These are phyloP conservation scores for Phytophthora kernoviae DNA, from an alignment of 352 stramenopile genomes.

Conservation along the genomic window DNA sequence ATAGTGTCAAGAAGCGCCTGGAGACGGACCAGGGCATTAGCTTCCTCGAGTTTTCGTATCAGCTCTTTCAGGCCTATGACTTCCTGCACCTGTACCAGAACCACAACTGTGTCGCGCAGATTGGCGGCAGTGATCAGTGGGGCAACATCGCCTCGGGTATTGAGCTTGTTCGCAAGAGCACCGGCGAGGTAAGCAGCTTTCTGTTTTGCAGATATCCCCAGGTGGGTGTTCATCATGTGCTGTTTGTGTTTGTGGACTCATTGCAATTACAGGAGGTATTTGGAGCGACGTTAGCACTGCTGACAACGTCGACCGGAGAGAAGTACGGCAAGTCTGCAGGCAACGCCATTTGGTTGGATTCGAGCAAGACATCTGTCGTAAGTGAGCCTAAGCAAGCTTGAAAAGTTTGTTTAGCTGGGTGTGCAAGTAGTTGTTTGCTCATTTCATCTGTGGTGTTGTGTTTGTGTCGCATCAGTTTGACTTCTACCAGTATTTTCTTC, in stretches of 20 bases:
- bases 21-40: conserved; percentile 95
- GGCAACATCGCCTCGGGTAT: conserved; percentile 98
- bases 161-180: conserved; percentile 95
- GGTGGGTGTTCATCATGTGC: conserved; percentile 3
- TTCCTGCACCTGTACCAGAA: conserved; percentile 96
- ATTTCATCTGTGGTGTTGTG: conserved; percentile 5
- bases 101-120: conserved; percentile 94
- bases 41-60: conserved; percentile 99
- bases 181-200: conserved; percentile 50
- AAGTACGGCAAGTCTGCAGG: conserved; percentile 99
- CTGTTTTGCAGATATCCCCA: conserved; percentile 1
- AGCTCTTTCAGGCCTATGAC: conserved; percentile 99
- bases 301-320: conserved; percentile 97
- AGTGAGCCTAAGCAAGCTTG: conserved; percentile 35
- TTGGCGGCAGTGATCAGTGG: conserved; percentile 99
- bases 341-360: conserved; percentile 98
- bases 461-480: conserved; percentile 67
- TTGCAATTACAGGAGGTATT: conserved; percentile 75
- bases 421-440: not conserved
- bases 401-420: not conserved
- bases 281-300: conserved; percentile 95
- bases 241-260: conserved; percentile 3
- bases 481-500: conserved; percentile 94
- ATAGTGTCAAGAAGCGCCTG: conserved; percentile 98
- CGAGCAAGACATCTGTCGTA: conserved; percentile 93